Evolutionary conservation across 176 grass and related monocot genomes (phyloP), one percentile per base, ranked within the genome.

Genomic region (Aegilops longissima): DNA sequence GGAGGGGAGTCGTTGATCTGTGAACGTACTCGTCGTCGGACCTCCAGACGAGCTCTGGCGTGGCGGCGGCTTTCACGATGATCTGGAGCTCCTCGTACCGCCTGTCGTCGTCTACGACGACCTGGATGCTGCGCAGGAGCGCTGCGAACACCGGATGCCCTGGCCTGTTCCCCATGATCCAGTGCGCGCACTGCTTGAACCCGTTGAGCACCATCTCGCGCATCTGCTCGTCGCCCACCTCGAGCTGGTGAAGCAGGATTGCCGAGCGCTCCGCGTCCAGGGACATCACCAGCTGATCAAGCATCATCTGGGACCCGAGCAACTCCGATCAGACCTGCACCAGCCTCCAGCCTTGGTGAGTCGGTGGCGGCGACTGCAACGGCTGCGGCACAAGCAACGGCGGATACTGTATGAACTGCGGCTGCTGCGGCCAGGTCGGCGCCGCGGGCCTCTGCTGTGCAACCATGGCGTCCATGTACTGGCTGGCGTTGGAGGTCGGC

Each of bases 191-290:
- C 40, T 11, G 1, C 82, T n/a, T 64, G 67, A 89, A 59, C 8
- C 27, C 9, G 40, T 17, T 11, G 31, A 84, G 82, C 75, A 73
- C 81, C 56, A 16, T 79, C 6, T 49, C 31, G 66, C 76, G 87
- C 17, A 30, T 42, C 42, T 6, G 14, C 30, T 63, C 64, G 64
- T 12, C 39, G 27, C 39, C 34, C 29, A 64, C 54, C 1, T 27
- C 10, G 52, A 88, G 87, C 10, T 52, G 74, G 74, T n/a, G 0
- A 9, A 36, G 39, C 64, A 88, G 14, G 27, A 51, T 74, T 30
- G 2, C 25, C 58, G 58, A 33, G 5, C 14, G 17, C 49, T 52
- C 49, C 49, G 3, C 13, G 49, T 52, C 49, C 49, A 5, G 4
- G 54, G 54, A 81, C 68, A 52, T 39, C 21, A 13, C 56, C 4